phyloP scores from a whole-genome alignment of 208 protist species.

The Angomonas ambiguus region DNA sequence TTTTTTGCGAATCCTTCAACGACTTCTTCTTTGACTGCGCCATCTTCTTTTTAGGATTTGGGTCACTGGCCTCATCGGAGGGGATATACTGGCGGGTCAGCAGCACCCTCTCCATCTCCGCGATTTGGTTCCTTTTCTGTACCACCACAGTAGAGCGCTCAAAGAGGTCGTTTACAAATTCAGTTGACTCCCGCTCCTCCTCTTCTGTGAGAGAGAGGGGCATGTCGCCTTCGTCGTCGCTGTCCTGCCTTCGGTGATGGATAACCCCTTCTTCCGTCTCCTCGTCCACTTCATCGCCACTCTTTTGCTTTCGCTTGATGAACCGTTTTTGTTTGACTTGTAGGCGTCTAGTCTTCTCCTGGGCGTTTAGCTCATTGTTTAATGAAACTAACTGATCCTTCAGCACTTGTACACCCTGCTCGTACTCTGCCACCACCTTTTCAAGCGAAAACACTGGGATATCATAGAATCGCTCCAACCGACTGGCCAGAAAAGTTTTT shows the following conservation, averaged over 20 bases:
- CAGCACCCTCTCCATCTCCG: conserved; percentile 80
- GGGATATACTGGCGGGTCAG: conserved; percentile 36
- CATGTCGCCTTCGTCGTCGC: conserved; percentile 10
- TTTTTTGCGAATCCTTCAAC: conserved; percentile 39
- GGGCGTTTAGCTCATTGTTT: conserved; percentile 19
- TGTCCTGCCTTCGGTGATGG: background rate
- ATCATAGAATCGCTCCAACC: conserved; percentile 69
- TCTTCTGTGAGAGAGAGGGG: conserved; percentile 44
- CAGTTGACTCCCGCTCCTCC: conserved; percentile 54
- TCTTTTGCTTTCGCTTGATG: conserved; percentile 23
- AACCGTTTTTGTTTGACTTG: conserved; percentile 59
- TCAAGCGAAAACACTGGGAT: conserved; percentile 64
- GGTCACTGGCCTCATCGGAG: conserved; percentile 19
- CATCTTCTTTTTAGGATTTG: conserved; percentile 55
- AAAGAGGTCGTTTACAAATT: conserved; percentile 59
- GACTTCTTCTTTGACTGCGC: conserved; percentile 26
- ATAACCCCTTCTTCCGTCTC: background rate
- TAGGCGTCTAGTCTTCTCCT: conserved; percentile 40
- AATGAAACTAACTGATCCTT: conserved; percentile 26
- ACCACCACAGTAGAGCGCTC: conserved; percentile 36
- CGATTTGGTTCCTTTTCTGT: conserved; percentile 44
- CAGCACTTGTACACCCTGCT: conserved; percentile 25
- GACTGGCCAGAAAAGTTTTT: conserved; percentile 66
- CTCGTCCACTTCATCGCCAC: background rate
- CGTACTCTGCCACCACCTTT: conserved; percentile 67